Evolutionary conservation across 2,329 filamentous ascomycete genomes (phyloP), one percentile per base, ranked within the genome.

Genomic region (Cyanodermella asteris): DNA sequence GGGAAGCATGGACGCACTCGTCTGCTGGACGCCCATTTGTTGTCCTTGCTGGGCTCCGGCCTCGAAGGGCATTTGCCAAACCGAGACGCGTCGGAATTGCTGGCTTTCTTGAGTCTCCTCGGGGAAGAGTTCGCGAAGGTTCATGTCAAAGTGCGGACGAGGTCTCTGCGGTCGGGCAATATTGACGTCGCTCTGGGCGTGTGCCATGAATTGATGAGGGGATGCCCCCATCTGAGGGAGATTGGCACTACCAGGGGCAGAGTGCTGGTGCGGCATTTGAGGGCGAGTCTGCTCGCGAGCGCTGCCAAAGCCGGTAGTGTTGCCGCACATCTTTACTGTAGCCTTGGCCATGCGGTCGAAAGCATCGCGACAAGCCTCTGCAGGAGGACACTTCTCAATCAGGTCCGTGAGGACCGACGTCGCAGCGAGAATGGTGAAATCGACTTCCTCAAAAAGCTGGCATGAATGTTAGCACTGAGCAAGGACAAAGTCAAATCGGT

Each of bases 301-400:
- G n/a, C n/a, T n/a, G n/a, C 76, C 77, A 35, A 90, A 90, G 0
- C 78, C 78, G 11, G 75, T 82, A 1, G 73, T 84, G 2, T 74
- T 77, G 44, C 82, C 72, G 36, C 77, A 81, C 82, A 93, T 93
- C 43, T 84, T 78, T 24, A 94, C 75, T 0, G 84, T 94, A 7
- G 82, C 82, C 51, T 87, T 91, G 39, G 78, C 82, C 54, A 91
- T 94, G 19, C 84, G 68, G 38, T 91, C 78, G 43, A 94, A 93
- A 1, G 87, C 82, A 45, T 94, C 82, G 9, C 81, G 70, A 45
- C 84, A 94, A 7, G 82, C 80, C 55, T 93, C 82, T 16, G 84
- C 84, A 0, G 84, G 84, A 0, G 84, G 82, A 37, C 87, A 94
- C 46, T 91, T 91, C 36, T 90, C 77, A 35, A 90, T 82, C 33